Evolutionary conservation across 805 yeast genomes (phyloP).

Genomic region (Geotrichum ghanense): DNA sequence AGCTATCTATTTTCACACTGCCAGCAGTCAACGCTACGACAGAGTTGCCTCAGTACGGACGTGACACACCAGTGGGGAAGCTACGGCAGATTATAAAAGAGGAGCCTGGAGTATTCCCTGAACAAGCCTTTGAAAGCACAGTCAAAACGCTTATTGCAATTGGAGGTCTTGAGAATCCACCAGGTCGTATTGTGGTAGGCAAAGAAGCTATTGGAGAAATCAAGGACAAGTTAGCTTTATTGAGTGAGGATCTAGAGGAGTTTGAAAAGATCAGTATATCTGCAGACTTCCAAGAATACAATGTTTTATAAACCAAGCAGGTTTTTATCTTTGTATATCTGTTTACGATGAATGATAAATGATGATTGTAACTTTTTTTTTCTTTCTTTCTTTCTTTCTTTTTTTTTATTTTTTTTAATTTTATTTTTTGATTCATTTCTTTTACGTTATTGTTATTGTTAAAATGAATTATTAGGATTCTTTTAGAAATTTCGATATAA

Average conservation of each 20-base stretch:
- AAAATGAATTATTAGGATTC: too few species aligned
- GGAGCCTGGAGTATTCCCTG: conserved; percentile 13
- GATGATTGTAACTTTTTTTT: too few species aligned
- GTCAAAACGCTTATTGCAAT: conserved; percentile 16
- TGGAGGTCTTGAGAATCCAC: conserved; percentile 25
- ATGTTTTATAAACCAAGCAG: too few species aligned
- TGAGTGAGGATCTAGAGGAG: conserved; percentile 24
- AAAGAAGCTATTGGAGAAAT: conserved; percentile 21
- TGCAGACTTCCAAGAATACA: conserved; percentile 1
- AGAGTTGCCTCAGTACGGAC: conserved; percentile 8
- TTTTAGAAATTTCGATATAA: too few species aligned
- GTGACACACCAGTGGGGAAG: conserved; percentile 10
- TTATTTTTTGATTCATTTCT: too few species aligned
- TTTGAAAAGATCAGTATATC: conserved; percentile 5
- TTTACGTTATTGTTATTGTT: too few species aligned
- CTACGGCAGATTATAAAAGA: conserved; percentile 12
- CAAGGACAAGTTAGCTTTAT: conserved; percentile 18
- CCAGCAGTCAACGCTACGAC: conserved; percentile 12
- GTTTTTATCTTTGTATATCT: too few species aligned
- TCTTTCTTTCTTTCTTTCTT: too few species aligned
- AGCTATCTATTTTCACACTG: conserved; percentile 13
- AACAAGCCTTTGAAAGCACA: conserved; percentile 14
- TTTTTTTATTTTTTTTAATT: too few species aligned
- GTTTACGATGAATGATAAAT: too few species aligned
- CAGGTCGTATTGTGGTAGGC: conserved; percentile 22